A percentile compares a stretch with the other conserved stretches of the same genome.
phyloP scores from a whole-genome alignment of 371 early-diverging fungal species.

The Mucor racemosus region DNA sequence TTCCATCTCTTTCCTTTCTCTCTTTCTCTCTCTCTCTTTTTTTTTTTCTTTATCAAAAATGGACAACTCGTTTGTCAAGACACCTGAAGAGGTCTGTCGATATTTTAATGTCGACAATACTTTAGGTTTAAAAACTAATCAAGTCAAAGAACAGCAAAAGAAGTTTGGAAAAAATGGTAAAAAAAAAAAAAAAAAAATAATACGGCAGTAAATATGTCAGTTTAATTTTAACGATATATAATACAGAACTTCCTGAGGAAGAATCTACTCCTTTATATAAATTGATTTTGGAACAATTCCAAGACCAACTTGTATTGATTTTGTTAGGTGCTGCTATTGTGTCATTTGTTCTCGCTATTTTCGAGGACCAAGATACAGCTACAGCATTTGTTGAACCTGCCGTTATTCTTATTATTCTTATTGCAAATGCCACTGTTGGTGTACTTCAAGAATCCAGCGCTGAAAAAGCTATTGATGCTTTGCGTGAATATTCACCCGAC shows the following conservation, averaged over 20 bases:
- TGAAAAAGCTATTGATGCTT: constrained; percentile 97
- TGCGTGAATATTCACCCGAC: constrained; percentile 94
- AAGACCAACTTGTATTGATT: constrained; percentile 97
- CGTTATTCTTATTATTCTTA: constrained; percentile 94
- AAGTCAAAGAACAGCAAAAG: constrained; percentile 59
- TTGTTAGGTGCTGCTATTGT: constrained; percentile 89
- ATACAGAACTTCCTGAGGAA: constrained; percentile 69
- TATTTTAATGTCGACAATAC: constrained; percentile 64
- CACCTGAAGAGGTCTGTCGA: constrained; percentile 69
- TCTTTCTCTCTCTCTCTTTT: background rate
- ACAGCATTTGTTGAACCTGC: constrained; percentile 97
- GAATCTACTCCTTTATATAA: constrained; percentile 91
- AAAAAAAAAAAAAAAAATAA: background rate
- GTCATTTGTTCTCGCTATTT: constrained; percentile 90
- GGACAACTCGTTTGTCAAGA: constrained; percentile 71
- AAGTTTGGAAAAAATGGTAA: constrained; percentile 82
- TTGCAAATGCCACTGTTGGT: constrained; percentile 97
- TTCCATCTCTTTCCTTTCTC: constrained; percentile 18
- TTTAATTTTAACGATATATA: background rate
- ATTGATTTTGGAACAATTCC: constrained; percentile 93
- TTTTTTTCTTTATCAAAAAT: constrained; percentile 34
- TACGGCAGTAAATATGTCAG: constrained; percentile 1
- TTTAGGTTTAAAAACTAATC: constrained; percentile 63
- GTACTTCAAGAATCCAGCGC: constrained; percentile 96
- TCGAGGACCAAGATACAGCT: constrained; percentile 75